These are phyloP conservation scores for Caryopteris hybrid DNA, from an alignment of 305 asterid genomes.

Conservation along the genomic window DNA sequence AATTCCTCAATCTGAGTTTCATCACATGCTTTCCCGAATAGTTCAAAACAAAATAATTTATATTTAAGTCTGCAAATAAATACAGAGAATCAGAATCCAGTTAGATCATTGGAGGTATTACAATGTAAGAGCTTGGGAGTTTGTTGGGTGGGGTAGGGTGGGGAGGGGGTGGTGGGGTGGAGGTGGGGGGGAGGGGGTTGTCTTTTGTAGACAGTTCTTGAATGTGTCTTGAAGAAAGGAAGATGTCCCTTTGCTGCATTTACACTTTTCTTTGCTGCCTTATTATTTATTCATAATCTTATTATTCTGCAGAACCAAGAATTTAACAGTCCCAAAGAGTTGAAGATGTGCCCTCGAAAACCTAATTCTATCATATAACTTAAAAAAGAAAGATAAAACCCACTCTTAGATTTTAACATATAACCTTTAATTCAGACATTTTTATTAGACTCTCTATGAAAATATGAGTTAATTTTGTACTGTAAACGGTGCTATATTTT, in stretches of 20 bases:
- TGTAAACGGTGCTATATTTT: no score
- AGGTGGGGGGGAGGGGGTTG: not conserved
- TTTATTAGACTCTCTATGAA: no score
- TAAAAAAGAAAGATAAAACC: no score
- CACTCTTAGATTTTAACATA: no score
- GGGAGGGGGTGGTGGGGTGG: not conserved
- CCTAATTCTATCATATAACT: not conserved
- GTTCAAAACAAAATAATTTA: not conserved
- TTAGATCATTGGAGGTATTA: not conserved
- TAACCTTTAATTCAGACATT: no score
- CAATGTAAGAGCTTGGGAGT: not conserved
- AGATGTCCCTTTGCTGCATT: constrained; percentile 7
- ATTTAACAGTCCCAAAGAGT: not conserved
- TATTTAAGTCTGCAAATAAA: not conserved
- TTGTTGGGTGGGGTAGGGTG: not conserved
- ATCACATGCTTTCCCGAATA: constrained; percentile 24
- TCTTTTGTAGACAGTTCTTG: not conserved
- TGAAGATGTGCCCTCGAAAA: constrained; percentile 10
- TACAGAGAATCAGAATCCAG: constrained; percentile 11
- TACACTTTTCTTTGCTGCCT: not conserved
- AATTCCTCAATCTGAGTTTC: constrained; percentile 19
- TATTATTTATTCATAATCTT: not conserved
- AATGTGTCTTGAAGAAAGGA: constrained; percentile 18
- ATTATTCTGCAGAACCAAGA: constrained; percentile 4
- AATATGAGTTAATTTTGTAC: no score